Percentiles rank a stretch among this genome's conserved stretches.
Evolutionary conservation across 2,329 filamentous ascomycete species (phyloP).

Genomic region (Phaeosphaeria sp.): DNA sequence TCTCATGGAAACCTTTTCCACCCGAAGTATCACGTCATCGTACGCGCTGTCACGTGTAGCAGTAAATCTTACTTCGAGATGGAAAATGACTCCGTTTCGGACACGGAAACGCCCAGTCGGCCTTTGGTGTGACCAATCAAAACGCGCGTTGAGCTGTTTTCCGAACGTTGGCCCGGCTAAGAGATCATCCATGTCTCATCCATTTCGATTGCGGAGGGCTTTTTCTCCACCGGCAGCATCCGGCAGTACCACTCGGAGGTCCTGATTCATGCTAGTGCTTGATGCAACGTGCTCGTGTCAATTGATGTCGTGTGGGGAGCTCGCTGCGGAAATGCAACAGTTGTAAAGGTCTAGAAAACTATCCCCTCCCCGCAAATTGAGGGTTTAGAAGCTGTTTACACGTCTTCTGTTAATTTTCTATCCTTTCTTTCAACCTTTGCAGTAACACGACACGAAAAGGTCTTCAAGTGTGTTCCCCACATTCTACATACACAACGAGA

Average conservation of each 20-base stretch:
- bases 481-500: not conserved
- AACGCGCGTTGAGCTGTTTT: conserved; percentile 15
- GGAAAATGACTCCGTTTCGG: conserved; percentile 28
- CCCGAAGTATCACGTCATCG: not conserved
- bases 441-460: not conserved
- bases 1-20: not conserved
- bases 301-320: conserved; percentile 37
- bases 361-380: not conserved
- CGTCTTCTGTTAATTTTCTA: not conserved
- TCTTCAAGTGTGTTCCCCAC: not conserved
- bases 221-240: conserved; percentile 37
- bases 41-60: not conserved
- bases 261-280: conserved; percentile 29
- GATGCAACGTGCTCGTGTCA: conserved; percentile 28
- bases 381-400: not conserved
- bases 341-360: conserved; percentile 17
- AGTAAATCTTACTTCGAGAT: not conserved
- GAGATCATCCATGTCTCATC: conserved; percentile 25
- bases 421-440: not conserved
- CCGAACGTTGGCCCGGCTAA: conserved; percentile 28
- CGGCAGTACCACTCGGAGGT: conserved; percentile 41
- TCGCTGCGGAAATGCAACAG: conserved; percentile 31
- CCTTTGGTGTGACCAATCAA: conserved; percentile 17
- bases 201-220: conserved; percentile 26
- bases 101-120: not conserved